Evolutionary conservation across 495 filamentous ascomycete genomes (phyloP).

Genomic region (Massariosphaeria phaeospora): DNA sequence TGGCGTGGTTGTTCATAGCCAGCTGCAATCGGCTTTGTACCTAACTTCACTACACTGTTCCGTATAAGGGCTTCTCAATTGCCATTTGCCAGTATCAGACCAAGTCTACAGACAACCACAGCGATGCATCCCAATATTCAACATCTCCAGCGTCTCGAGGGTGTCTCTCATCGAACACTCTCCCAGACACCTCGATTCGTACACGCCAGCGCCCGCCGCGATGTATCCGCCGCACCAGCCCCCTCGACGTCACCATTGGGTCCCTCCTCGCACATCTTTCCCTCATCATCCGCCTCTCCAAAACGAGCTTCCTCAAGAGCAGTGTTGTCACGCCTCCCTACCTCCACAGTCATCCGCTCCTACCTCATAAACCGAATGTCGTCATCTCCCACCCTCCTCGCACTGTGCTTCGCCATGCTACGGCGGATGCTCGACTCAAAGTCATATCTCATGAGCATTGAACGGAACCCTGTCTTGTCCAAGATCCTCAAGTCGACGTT

Average conservation of each 20-base stretch:
- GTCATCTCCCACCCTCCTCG: slow-evolving; percentile 66
- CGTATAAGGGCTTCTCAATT: too few relatives aligned
- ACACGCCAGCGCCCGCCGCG: slow-evolving; percentile 17
- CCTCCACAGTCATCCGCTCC: slow-evolving; percentile 69
- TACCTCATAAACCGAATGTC: slow-evolving; percentile 74
- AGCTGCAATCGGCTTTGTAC: too few relatives aligned
- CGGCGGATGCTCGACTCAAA: slow-evolving; percentile 65
- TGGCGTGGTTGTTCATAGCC: too few relatives aligned
- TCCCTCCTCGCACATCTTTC: neutral
- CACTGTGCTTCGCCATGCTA: slow-evolving; percentile 64
- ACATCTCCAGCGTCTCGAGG: neutral
- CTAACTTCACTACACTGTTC: too few relatives aligned
- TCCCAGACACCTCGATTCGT: slow-evolving; percentile 13
- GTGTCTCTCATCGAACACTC: slow-evolving; percentile 8
- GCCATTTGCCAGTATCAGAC: too few relatives aligned
- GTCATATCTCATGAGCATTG: slow-evolving; percentile 43
- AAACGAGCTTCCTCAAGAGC: neutral
- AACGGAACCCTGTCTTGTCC: slow-evolving; percentile 38
- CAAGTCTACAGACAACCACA: too few relatives aligned
- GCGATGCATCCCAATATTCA: slow-evolving; percentile 7
- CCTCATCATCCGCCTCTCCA: neutral
- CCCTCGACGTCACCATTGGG: slow-evolving; percentile 3
- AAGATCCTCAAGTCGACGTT: slow-evolving; percentile 68
- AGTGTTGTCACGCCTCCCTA: slow-evolving; percentile 48
- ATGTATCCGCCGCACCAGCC: slow-evolving; percentile 13